Base-by-base conservation (phyloP, 2,329 filamentous ascomycete genomes). In the Alternaria longipes region DNA sequence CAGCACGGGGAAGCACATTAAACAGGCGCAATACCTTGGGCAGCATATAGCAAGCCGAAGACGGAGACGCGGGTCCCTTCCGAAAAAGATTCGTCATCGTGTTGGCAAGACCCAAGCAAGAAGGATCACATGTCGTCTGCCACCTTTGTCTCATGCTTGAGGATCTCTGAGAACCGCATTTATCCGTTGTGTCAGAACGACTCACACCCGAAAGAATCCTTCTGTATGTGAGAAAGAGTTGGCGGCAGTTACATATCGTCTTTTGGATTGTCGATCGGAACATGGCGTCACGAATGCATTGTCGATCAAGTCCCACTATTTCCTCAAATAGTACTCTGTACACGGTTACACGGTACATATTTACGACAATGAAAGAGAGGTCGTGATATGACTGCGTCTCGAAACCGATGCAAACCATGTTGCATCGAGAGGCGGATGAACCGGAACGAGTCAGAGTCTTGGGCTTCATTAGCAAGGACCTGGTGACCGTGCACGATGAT, bases 401-500 rank as follows among this genome's bases (percentile, higher is more conserved):
- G 51, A 53, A 49, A 54, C 30, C 55, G 59, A 59, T 20, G 54
- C 57, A 50, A 36, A 38, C 40, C 52, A 50, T 44, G 54, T 54
- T 49, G 51, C 54, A 49, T 57, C 36, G 20, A 45, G 28, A 57
- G 45, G 49, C 60, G 60, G 54, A 59, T 60, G 54, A 49, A 54
- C 52, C 60, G 65, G 64, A 54, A 54, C 63, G 60, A 65, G 63
- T 63, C 65, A 67, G 59, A 24, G 26, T 32, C 24, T 62, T 57
- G 53, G 56, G 58, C 64, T 57, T 49, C 54, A 60, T 59, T 51
- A 40, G 54, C 42, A 47, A 24, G 52, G 53, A 41, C 54, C 51
- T 32, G 41, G 26, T 56, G 47, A 47, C 49, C 51, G 52, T 63
- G 57, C 56, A 47, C 56, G 52, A 52, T 56, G 55, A 56, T 58